Percentiles rank a stretch among this genome's conserved stretches.
Conservation (phyloP, 2,329 filamentous ascomycete genomes). For the Clonostachys chloroleuca region DNA sequence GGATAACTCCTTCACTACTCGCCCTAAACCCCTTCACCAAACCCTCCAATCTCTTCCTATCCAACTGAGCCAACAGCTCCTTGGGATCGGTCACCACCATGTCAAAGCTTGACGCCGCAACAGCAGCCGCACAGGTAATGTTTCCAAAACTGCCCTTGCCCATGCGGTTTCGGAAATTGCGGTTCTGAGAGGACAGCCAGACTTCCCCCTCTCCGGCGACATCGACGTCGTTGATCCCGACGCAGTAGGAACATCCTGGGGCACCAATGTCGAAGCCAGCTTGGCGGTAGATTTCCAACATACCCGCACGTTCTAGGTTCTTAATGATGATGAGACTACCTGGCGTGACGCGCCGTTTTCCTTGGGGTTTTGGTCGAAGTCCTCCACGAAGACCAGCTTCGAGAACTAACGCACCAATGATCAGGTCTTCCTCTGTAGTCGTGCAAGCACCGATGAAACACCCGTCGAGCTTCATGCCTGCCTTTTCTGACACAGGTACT, state of each 20-base stretch:
- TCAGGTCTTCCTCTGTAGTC: conserved; percentile 34
- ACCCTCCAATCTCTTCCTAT: neutral
- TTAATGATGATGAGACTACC: conserved; percentile 28
- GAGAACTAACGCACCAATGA: conserved; percentile 31
- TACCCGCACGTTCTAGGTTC: conserved; percentile 19
- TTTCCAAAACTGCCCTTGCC: conserved; percentile 29
- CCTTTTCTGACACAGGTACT: conserved; percentile 23
- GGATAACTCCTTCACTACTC: neutral
- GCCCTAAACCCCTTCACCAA: neutral
- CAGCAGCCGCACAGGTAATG: conserved; percentile 36
- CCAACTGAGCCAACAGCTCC: neutral
- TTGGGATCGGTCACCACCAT: conserved; percentile 35
- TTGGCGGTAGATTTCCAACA: conserved; percentile 27
- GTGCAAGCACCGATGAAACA: conserved; percentile 40
- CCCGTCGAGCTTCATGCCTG: conserved; percentile 26
- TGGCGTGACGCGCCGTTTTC: conserved; percentile 30
- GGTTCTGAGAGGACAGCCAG: conserved; percentile 36
- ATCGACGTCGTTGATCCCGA: conserved; percentile 33
- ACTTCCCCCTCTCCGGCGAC: conserved; percentile 29
- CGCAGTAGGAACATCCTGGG: conserved; percentile 36
- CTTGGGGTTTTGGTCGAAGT: conserved; percentile 15
- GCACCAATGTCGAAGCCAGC: conserved; percentile 32
- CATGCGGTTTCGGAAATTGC: conserved; percentile 39
- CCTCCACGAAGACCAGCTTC: conserved; percentile 26
- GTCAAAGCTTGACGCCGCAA: conserved; percentile 37